These are phyloP conservation scores for Sugiyamaella paludigena DNA, from an alignment of 1,139 yeast genomes.

Conservation along the genomic window DNA sequence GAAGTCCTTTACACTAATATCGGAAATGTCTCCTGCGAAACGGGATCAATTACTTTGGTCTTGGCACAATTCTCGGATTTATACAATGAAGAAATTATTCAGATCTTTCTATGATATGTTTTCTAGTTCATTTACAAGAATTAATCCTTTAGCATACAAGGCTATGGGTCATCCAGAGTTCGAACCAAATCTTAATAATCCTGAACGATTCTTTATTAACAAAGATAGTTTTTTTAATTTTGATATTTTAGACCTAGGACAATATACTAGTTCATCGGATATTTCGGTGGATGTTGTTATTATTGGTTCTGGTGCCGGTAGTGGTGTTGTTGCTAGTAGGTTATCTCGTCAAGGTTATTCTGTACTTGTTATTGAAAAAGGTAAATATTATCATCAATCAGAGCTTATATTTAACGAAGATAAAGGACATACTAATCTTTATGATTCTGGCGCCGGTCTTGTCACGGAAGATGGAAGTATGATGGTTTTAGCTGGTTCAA, in stretches of 20 bases:
- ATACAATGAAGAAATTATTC: constrained; percentile 24
- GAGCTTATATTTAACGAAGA: constrained; percentile 44
- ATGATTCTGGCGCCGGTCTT: constrained; percentile 45
- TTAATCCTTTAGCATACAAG: constrained; percentile 21
- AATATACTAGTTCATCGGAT: constrained; percentile 20
- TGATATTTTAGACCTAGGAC: constrained; percentile 23
- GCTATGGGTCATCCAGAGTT: constrained; percentile 28
- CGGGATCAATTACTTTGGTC: constrained; percentile 20
- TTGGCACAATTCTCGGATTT: constrained; percentile 26
- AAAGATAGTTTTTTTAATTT: constrained; percentile 11
- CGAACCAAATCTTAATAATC: constrained; percentile 20
- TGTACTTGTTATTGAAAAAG: constrained; percentile 55
- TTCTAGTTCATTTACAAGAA: constrained; percentile 18
- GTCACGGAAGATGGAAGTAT: constrained; percentile 39
- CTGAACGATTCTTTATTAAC: constrained; percentile 7
- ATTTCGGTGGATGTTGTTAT: constrained; percentile 44
- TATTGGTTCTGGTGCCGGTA: constrained; percentile 59
- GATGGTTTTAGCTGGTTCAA: constrained; percentile 51
- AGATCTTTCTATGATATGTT: constrained; percentile 21
- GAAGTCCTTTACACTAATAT: constrained; percentile 24
- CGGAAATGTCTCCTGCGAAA: constrained; percentile 29
- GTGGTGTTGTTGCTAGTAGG: constrained; percentile 56
- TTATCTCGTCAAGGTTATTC: constrained; percentile 47
- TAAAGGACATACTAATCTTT: constrained; percentile 43
- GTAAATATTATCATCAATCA: constrained; percentile 44